Conservation (phyloP, 495 filamentous ascomycete genomes). For the Poronia punctata region DNA sequence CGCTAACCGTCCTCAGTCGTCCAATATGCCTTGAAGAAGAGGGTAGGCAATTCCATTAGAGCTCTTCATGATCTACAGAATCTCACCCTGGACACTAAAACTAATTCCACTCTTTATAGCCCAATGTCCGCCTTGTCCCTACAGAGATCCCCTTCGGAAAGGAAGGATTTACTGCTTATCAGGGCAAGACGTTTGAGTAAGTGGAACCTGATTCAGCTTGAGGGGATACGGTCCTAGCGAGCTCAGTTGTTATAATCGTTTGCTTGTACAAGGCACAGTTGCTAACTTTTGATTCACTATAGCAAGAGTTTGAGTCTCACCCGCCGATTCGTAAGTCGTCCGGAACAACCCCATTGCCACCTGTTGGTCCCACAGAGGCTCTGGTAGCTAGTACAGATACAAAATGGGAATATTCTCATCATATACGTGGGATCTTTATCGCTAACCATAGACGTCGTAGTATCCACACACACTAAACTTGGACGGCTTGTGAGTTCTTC, state of each 20-base stretch:
- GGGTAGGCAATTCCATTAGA: slow-evolving; percentile 23
- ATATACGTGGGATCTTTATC: slow-evolving; percentile 40
- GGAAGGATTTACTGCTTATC: slow-evolving; percentile 80
- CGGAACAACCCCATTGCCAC: neutral
- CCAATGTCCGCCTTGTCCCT: slow-evolving; percentile 88
- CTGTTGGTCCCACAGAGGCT: no score
- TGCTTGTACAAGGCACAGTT: neutral
- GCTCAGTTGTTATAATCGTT: no score
- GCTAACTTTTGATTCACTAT: neutral
- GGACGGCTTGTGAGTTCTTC: slow-evolving; percentile 63
- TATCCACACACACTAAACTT: slow-evolving; percentile 52
- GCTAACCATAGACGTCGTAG: neutral
- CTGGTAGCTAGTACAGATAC: no score
- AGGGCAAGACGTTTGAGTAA: slow-evolving; percentile 71
- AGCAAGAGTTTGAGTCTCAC: slow-evolving; percentile 61
- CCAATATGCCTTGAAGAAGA: slow-evolving; percentile 80
- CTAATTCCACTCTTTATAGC: slow-evolving; percentile 19
- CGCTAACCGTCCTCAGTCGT: slow-evolving; percentile 55
- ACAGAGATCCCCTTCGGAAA: slow-evolving; percentile 90
- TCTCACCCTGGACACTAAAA: neutral
- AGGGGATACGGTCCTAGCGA: neutral
- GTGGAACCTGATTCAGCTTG: neutral
- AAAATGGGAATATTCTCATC: no score
- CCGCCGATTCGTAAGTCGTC: slow-evolving; percentile 52
- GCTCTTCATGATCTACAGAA: neutral